Conservation (phyloP, 352 stramenopile species). For the Globisporangium radiosum region DNA sequence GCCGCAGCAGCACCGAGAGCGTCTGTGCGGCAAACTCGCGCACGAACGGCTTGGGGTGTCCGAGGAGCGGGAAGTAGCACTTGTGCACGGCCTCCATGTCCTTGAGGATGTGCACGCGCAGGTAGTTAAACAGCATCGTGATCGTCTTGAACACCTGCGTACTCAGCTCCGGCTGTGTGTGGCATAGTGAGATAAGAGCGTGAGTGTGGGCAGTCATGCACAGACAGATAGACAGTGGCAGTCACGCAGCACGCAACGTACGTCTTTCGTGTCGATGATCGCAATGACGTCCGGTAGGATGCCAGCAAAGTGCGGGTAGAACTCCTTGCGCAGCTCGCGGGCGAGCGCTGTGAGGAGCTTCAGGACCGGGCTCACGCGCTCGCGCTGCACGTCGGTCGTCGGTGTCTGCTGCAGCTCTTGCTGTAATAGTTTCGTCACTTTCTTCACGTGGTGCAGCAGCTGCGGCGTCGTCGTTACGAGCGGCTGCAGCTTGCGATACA, state of each 20-base stretch:
- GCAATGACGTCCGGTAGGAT: slow-evolving; percentile 61
- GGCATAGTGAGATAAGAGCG: neutral
- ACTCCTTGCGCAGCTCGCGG: slow-evolving; percentile 79
- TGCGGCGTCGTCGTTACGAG: slow-evolving; percentile 80
- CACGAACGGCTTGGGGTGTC: slow-evolving; percentile 79
- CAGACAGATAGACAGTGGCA: neutral
- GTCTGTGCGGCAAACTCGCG: slow-evolving; percentile 88
- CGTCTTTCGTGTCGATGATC: slow-evolving; percentile 81
- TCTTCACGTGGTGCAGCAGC: slow-evolving; percentile 72
- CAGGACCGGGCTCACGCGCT: slow-evolving; percentile 65
- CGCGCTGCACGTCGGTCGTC: slow-evolving; percentile 55
- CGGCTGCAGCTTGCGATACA: slow-evolving; percentile 63
- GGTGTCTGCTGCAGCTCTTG: slow-evolving; percentile 46
- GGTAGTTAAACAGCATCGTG: slow-evolving; percentile 85
- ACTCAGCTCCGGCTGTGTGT: slow-evolving; percentile 68
- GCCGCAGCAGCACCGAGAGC: slow-evolving; percentile 73
- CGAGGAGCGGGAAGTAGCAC: slow-evolving; percentile 87
- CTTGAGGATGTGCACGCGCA: slow-evolving; percentile 74
- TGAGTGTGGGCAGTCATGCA: neutral
- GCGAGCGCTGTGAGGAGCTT: slow-evolving; percentile 80
- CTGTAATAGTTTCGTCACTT: slow-evolving; percentile 58
- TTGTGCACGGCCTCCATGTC: slow-evolving; percentile 89
- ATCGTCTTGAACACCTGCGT: slow-evolving; percentile 90
- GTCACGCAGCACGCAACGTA: slow-evolving; percentile 18
- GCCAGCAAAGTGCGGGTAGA: slow-evolving; percentile 75